Percentiles rank a stretch among this genome's conserved stretches.
Conservation (phyloP, 2,329 filamentous ascomycete genomes). For the Colletotrichum sp. region DNA sequence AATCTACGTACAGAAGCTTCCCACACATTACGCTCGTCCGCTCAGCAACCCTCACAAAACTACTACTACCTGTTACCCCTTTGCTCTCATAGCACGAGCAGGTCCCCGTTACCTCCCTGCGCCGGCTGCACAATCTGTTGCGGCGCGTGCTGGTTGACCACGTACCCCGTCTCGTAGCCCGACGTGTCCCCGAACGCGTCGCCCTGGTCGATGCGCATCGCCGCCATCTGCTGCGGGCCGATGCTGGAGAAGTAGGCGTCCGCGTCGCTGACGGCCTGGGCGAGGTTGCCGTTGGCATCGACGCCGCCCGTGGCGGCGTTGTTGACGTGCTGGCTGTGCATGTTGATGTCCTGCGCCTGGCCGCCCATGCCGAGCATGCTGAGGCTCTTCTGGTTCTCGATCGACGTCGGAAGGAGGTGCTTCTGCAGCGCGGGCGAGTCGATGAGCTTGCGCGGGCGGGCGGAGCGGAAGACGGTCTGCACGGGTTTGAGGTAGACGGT, state of each 20-base stretch:
- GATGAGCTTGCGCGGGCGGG: conserved; percentile 77
- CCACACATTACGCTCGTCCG: neutral
- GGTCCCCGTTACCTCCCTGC: conserved; percentile 72
- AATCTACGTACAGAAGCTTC: neutral
- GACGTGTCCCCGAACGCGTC: conserved; percentile 69
- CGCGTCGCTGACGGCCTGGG: conserved; percentile 79
- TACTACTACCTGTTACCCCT: neutral
- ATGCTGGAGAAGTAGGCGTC: conserved; percentile 88
- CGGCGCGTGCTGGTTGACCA: conserved; percentile 83
- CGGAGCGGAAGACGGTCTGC: conserved; percentile 92
- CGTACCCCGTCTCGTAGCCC: conserved; percentile 60
- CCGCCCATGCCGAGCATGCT: conserved; percentile 62
- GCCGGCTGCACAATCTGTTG: conserved; percentile 77
- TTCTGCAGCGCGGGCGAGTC: conserved; percentile 88
- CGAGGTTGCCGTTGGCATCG: conserved; percentile 52
- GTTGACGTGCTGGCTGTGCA: conserved; percentile 36
- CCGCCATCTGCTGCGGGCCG: conserved; percentile 75
- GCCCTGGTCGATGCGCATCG: conserved; percentile 69
- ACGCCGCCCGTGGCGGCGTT: neutral
- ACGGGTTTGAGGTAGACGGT: conserved; percentile 98
- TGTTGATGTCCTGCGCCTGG: conserved; percentile 55
- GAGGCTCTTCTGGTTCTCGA: conserved; percentile 64
- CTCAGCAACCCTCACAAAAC: neutral
- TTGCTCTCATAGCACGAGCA: conserved; percentile 64
- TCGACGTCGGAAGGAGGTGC: conserved; percentile 63